These are phyloP conservation scores for Russula vinacea DNA, from an alignment of 768 basidiomycete species.

Conservation along the genomic window DNA sequence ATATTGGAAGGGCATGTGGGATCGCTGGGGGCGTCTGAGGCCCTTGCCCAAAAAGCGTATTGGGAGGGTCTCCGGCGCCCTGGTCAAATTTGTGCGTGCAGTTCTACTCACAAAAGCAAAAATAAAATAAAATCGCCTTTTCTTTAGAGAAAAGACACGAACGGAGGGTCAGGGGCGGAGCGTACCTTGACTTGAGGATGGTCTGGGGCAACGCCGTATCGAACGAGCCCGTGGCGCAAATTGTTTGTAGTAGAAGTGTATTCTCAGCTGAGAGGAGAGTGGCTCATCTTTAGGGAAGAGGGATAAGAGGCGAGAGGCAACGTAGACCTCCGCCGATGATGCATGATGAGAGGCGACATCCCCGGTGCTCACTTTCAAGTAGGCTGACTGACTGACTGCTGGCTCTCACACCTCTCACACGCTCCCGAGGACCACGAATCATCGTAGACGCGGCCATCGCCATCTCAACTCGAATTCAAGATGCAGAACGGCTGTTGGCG, in stretches of 20 bases:
- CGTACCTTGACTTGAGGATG: constrained; percentile 95
- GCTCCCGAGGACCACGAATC: too few species aligned
- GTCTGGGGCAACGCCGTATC: constrained; percentile 97
- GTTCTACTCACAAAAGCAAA: constrained; percentile 52
- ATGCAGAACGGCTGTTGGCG: too few species aligned
- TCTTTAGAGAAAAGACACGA: neutral
- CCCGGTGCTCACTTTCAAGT: too few species aligned
- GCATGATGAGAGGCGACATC: constrained; percentile 54
- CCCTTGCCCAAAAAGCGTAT: constrained; percentile 88
- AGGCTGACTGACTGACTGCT: too few species aligned
- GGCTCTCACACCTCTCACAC: too few species aligned
- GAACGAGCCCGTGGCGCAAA: constrained; percentile 93
- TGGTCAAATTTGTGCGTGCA: constrained; percentile 93
- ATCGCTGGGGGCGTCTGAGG: constrained; percentile 40
- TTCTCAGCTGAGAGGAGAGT: constrained; percentile 41
- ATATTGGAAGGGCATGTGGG: constrained; percentile 53
- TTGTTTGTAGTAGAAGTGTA: constrained; percentile 89
- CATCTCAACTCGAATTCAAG: too few species aligned
- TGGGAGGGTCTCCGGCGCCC: constrained; percentile 71
- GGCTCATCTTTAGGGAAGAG: constrained; percentile 45
- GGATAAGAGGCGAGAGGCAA: constrained; percentile 80
- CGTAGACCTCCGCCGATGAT: constrained; percentile 95
- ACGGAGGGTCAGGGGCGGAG: neutral
- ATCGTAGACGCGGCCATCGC: too few species aligned
- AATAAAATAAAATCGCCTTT: neutral